Evolutionary conservation across 2,329 filamentous ascomycete species (phyloP), one percentile per base, ranked within the genome.

Genomic region (Talaromyces rugulosus): DNA sequence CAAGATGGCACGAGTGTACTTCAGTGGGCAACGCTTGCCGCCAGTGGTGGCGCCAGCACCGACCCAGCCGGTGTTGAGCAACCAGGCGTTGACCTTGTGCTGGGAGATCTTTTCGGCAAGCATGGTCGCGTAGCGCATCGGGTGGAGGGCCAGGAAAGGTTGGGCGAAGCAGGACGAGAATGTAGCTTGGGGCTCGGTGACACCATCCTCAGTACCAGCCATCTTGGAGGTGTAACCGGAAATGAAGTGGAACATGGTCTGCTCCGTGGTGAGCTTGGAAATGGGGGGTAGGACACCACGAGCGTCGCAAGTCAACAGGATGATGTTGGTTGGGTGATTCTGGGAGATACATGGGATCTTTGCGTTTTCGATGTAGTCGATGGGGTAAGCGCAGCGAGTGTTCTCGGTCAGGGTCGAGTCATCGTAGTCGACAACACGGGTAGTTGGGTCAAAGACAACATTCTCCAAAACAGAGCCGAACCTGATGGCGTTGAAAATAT

Each of bases 171-270:
- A 99, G 59, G 93, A 96, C 30, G 93, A 98, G 88, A 99, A 99
- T 73, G 95, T 99, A 28, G 95, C 95, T 81, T 98, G 92, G 67
- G 95, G 95, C 82, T 99, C 95, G 9, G 91, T 96, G 67, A 99
- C 88, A 74, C 95, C 95, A 68, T 97, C 92, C 82, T 99, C 95
- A 36, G 95, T 99, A 74, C 95, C 95, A 67, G 95, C 95, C 95
- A 99, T 99, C 89, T 99, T 99, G 75, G 94, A 98, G 67, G 95
- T 99, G 86, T 99, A 99, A 71, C 95, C 95, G 18, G 91, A 96
- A 81, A 99, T 99, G 88, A 99, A 99, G 86, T 99, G 95, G 89
- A 98, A 99, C 94, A 99, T 98, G 78, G 92, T 96, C 83, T 98
- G 95, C 72, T 91, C 87, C 67, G 89, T 87, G 83, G 90, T 88